Percentiles rank a stretch among this genome's conserved stretches.
Evolutionary conservation across 1,284 basidiomycete species (phyloP).

Genomic region (Fomitopsis palustris): DNA sequence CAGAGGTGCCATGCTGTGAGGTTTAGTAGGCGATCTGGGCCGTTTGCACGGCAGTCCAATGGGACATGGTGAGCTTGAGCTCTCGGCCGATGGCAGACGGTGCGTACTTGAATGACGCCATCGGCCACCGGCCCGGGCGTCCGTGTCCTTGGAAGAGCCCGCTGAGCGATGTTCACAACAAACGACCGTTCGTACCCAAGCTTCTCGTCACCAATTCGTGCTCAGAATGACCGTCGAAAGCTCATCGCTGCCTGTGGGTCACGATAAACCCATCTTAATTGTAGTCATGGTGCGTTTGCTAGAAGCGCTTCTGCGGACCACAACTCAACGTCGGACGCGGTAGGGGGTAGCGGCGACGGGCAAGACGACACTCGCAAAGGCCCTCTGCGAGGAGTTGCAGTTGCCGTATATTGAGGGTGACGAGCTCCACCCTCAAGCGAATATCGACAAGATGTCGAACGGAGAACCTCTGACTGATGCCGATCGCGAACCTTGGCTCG

Average conservation of each 20-base stretch:
- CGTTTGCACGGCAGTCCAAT: too few relatives aligned
- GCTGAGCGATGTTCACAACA: neutral
- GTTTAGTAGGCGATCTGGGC: too few relatives aligned
- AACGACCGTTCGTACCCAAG: too few relatives aligned
- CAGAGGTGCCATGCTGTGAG: too few relatives aligned
- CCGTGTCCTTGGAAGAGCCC: neutral
- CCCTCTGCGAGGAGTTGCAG: constrained; percentile 56
- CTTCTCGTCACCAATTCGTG: neutral
- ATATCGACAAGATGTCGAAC: constrained; percentile 86
- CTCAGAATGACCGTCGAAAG: neutral
- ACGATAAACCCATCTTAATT: constrained; percentile 32
- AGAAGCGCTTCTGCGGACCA: neutral
- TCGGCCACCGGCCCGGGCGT: neutral
- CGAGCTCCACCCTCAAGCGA: constrained; percentile 78
- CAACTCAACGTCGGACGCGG: neutral
- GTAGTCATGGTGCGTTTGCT: constrained; percentile 43
- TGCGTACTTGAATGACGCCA: neutral
- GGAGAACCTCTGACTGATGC: constrained; percentile 80
- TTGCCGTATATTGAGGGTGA: constrained; percentile 90
- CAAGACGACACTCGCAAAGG: constrained; percentile 82
- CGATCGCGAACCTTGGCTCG: constrained; percentile 88
- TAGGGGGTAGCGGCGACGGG: constrained; percentile 82
- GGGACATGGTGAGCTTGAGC: neutral
- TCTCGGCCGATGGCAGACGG: neutral
- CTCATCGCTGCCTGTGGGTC: neutral